Conservation (phyloP, 1,139 yeast species). For the Debaryomyces singareniensis region DNA sequence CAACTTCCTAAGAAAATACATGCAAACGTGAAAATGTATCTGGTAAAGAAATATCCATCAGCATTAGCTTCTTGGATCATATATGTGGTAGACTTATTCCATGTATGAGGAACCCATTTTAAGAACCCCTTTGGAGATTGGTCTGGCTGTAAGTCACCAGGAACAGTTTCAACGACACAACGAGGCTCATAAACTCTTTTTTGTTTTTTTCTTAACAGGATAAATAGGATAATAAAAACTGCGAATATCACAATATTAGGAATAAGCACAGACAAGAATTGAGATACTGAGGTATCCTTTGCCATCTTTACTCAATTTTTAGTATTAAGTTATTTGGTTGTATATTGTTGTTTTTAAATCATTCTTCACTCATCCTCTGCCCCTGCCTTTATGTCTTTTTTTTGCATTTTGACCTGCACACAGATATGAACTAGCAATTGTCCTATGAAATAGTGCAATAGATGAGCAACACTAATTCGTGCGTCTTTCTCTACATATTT, state of each 20-base stretch:
- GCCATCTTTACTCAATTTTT: conserved; percentile 3
- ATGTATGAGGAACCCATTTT: conserved; percentile 48
- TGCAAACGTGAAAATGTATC: conserved; percentile 65
- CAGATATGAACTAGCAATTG: no score
- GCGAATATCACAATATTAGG: conserved; percentile 45
- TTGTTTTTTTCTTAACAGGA: conserved; percentile 59
- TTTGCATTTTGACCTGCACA: no score
- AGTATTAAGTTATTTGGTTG: no score
- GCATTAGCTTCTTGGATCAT: conserved; percentile 75
- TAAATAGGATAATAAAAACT: conserved; percentile 50
- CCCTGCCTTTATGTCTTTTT: no score
- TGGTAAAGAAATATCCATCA: conserved; percentile 82
- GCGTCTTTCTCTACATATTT: no score
- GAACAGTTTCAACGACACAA: conserved; percentile 37
- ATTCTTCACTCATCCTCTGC: no score
- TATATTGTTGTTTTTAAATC: no score
- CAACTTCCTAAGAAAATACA: conserved; percentile 59
- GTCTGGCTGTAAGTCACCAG: conserved; percentile 41
- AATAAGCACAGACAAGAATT: conserved; percentile 32
- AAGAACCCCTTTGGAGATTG: conserved; percentile 51
- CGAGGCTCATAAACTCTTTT: conserved; percentile 81
- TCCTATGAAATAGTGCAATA: no score
- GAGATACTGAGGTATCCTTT: conserved; percentile 26
- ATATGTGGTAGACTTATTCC: conserved; percentile 56
- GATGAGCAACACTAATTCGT: no score